These are phyloP conservation scores for Cyberlindnera saturnus DNA, from an alignment of 805 yeast genomes.

Conservation along the genomic window DNA sequence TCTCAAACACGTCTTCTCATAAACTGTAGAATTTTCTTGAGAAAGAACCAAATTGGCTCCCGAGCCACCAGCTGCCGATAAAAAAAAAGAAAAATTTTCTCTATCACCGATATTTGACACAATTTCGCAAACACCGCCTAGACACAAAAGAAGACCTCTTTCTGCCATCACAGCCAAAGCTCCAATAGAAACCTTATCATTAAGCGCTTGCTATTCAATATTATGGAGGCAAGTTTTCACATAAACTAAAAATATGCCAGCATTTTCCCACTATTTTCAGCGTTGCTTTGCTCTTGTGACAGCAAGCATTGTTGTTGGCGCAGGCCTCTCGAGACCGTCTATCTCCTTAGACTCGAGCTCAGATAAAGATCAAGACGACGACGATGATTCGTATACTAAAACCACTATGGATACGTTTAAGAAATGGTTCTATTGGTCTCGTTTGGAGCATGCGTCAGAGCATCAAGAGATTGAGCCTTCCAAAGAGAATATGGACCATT, in stretches of 20 bases:
- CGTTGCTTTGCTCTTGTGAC: conserved; percentile 1
- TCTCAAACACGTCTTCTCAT: too few species aligned
- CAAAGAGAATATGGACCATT: conserved; percentile 2
- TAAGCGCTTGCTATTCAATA: background rate
- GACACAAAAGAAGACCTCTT: too few species aligned
- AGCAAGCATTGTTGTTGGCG: background rate
- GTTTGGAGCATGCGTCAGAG: background rate
- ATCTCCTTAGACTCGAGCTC: background rate
- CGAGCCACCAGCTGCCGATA: too few species aligned
- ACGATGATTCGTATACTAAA: background rate
- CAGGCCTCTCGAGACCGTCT: background rate
- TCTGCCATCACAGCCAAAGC: too few species aligned
- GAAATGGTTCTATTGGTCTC: conserved; percentile 10
- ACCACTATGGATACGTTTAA: conserved; percentile 1
- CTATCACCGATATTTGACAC: too few species aligned
- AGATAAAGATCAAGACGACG: background rate
- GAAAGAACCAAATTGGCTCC: too few species aligned
- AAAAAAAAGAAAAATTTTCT: too few species aligned
- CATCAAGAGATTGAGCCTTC: conserved; percentile 3
- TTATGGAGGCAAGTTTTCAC: background rate
- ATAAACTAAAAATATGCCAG: background rate
- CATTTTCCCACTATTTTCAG: background rate
- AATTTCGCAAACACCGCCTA: too few species aligned
- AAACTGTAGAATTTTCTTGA: too few species aligned
- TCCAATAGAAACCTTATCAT: background rate